Percentiles rank a stretch among this genome's conserved stretches.
Conservation (phyloP, 2,329 filamentous ascomycete genomes). For the Chrysosporium keratinophilum region DNA sequence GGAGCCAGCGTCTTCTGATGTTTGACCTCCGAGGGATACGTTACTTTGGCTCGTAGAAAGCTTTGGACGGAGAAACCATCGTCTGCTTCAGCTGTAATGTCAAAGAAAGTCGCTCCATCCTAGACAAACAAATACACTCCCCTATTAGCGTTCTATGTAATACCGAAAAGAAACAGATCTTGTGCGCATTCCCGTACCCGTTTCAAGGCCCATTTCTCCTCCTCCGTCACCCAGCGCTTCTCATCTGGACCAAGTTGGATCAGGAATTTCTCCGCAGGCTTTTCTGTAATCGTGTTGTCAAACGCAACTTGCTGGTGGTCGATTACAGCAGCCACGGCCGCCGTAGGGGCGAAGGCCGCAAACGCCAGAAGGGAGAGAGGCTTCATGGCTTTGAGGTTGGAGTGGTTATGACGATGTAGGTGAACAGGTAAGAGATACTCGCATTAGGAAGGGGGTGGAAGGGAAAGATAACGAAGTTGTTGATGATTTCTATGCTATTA, state of each 20-base stretch:
- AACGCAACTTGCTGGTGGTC: constrained; percentile 5
- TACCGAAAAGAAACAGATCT: not conserved
- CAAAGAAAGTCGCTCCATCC: constrained; percentile 84
- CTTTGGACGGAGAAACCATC: constrained; percentile 48
- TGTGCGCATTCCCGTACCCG: constrained; percentile 45
- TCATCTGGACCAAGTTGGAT: constrained; percentile 78
- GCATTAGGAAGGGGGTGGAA: not conserved
- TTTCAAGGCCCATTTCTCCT: constrained; percentile 86
- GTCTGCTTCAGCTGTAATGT: constrained; percentile 63
- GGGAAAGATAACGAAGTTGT: not conserved
- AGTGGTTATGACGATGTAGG: not conserved
- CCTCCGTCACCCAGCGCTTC: constrained; percentile 79
- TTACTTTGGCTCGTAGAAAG: constrained; percentile 30
- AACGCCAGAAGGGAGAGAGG: constrained; percentile 8
- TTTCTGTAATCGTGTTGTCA: not conserved
- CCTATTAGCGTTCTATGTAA: not conserved
- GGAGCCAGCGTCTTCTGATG: constrained; percentile 55
- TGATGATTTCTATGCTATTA: not conserved
- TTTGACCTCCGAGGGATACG: constrained; percentile 58
- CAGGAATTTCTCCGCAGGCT: constrained; percentile 47
- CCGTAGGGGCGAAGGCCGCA: constrained; percentile 7
- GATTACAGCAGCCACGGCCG: not conserved
- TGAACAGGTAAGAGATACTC: not conserved
- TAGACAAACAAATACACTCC: constrained; percentile 34
- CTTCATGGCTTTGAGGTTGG: constrained; percentile 5